Evolutionary conservation across 2,329 filamentous ascomycete genomes (phyloP).

Genomic region (Phyllosticta citribraziliensis): DNA sequence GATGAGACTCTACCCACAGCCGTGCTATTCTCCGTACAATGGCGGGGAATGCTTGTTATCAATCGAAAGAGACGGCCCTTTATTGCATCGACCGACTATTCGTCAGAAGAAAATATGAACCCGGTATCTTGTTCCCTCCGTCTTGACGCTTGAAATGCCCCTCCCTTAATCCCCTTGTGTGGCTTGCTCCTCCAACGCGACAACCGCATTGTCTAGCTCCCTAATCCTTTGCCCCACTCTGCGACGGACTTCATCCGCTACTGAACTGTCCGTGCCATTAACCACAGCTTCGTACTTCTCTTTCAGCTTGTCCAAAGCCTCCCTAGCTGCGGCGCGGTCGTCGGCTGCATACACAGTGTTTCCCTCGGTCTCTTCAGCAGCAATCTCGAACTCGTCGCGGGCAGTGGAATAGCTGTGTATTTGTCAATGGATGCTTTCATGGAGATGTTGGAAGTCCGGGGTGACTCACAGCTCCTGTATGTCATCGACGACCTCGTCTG

Average conservation of each 20-base stretch:
- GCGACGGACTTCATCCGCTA: constrained; percentile 42
- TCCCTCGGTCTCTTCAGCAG: constrained; percentile 43
- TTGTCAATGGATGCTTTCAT: not conserved
- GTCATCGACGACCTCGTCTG: constrained; percentile 23
- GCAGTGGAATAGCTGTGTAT: constrained; percentile 22
- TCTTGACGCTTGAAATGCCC: too few species aligned
- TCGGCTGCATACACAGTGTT: constrained; percentile 46
- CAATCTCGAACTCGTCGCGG: constrained; percentile 40
- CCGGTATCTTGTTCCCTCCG: too few species aligned
- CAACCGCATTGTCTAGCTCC: constrained; percentile 44
- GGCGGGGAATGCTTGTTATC: too few species aligned
- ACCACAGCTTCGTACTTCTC: constrained; percentile 36
- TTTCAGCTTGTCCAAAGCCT: constrained; percentile 42
- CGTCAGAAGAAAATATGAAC: too few species aligned
- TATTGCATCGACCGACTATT: too few species aligned
- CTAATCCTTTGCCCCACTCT: constrained; percentile 42
- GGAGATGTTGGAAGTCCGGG: not conserved
- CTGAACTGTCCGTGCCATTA: constrained; percentile 29
- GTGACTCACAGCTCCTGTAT: constrained; percentile 23
- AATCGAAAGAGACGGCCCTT: too few species aligned
- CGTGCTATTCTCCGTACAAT: too few species aligned
- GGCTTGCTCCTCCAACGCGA: constrained; percentile 42
- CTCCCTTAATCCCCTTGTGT: constrained; percentile 4
- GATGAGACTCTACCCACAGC: not conserved
- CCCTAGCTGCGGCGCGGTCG: constrained; percentile 43